Evolutionary conservation across 768 basidiomycete genomes (phyloP), one percentile per base, ranked within the genome.

Genomic region (Suillus subluteus): DNA sequence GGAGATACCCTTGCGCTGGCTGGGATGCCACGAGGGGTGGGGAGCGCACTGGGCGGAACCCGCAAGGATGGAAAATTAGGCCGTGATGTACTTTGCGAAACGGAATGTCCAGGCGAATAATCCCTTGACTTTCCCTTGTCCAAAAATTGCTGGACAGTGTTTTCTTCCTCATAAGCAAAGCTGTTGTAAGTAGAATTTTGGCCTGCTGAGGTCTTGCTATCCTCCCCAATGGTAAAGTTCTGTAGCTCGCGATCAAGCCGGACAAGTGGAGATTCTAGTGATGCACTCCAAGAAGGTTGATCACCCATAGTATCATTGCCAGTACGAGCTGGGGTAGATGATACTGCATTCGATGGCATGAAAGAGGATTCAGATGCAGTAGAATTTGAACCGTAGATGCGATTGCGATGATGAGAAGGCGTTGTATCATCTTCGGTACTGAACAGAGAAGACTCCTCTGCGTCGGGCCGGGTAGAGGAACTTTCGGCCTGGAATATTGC

Each of bases 251-350:
- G 82, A 69, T 87, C 87, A 64, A 92, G 82, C 26, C 87, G 84
- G 32, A 88, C 83, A 50, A 94, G 83, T 8, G 94, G 92, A 0
- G 88, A 89, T 73, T 94, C 91, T 66, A 94, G 73, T 4, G 91
- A 89, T 7, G 84, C 81, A n/a, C 84, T 84, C 91, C 91, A 95
- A 16, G 90, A 89, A 2, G 88, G 83, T 13, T 83, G 84, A 38
- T 85, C 82, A 16, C 82, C 82, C 6, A 75, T 68, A 26, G 83
- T 83, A 56, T 71, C 82, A 67, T 83, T 75, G 48, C 81, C 70
- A 54, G 75, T 72, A 63, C 78, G 77, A 11, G 91, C 89, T 21
- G 94, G 94, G 1, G 94, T 95, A 3, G 93, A 95, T 1, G 92
- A 91, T 64, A 90, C 82, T 0, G 91, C 91, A 9, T 84, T 91